These are phyloP conservation scores for Botryotinia globosa DNA, from an alignment of 2,329 filamentous ascomycete species.

Conservation along the genomic window DNA sequence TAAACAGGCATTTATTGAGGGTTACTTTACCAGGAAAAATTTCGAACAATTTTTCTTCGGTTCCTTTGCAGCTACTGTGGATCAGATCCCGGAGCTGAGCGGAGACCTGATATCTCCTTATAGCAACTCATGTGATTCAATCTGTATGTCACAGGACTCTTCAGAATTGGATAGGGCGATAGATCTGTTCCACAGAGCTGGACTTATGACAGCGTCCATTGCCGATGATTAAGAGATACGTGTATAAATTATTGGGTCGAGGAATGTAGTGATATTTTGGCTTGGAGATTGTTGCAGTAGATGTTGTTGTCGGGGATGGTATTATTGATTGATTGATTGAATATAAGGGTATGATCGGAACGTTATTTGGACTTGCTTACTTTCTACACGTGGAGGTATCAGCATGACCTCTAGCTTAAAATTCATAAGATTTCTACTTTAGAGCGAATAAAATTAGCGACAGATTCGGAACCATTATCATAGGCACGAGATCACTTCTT, in stretches of 20 bases:
- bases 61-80: accelerated
- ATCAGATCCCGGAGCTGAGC: too few species aligned
- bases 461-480: neutral
- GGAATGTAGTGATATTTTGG: too few species aligned
- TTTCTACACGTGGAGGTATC: neutral
- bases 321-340: neutral
- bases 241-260: too few species aligned
- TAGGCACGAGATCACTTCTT: neutral
- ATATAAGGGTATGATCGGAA: neutral
- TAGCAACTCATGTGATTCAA: neutral
- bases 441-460: neutral
- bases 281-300: neutral
- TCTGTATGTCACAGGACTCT: neutral
- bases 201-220: accelerated
- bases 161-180: accelerated
- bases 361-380: neutral
- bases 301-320: neutral
- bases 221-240: too few species aligned
- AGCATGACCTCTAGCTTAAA: neutral
- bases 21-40: neutral
- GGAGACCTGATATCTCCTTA: neutral
- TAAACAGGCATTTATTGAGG: too few species aligned
- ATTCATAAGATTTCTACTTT: neutral
- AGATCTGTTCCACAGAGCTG: too few species aligned
- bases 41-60: neutral